Evolutionary conservation across 208 protist species (phyloP).

Genomic region (Acanthamoeba castellanii): DNA sequence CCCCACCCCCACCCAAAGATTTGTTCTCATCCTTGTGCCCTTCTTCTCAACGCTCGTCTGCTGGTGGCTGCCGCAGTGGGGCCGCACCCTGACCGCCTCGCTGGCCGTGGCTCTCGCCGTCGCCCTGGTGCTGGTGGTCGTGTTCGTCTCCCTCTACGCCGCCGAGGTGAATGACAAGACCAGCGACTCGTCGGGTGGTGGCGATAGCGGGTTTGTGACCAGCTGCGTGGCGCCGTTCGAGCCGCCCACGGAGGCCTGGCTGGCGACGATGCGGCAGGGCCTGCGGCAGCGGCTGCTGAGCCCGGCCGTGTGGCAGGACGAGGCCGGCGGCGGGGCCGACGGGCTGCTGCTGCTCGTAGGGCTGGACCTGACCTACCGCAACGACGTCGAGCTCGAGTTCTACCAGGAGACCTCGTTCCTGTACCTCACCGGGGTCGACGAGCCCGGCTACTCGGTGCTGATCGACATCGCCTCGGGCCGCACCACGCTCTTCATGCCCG

Average conservation of each 20-base stretch:
- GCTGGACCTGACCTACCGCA: conserved; percentile 55
- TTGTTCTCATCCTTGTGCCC: background rate
- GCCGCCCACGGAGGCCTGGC: conserved; percentile 40
- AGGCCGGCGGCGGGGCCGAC: conserved; percentile 6
- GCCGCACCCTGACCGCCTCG: background rate
- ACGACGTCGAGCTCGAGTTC: conserved; percentile 68
- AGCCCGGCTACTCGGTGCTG: conserved; percentile 25
- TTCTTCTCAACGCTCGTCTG: background rate
- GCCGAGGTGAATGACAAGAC: conserved; percentile 8
- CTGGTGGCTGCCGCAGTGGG: background rate
- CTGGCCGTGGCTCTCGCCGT: background rate
- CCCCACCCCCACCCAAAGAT: background rate
- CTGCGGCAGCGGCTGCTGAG: conserved; percentile 41
- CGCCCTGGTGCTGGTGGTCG: background rate
- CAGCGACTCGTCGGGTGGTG: background rate
- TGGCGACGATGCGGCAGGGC: conserved; percentile 9
- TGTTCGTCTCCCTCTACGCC: conserved; percentile 45
- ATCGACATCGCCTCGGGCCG: conserved; percentile 17
- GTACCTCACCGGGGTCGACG: conserved; percentile 66
- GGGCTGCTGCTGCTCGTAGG: conserved; percentile 20
- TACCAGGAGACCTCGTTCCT: conserved; percentile 67
- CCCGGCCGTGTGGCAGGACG: conserved; percentile 9
- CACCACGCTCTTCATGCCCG: conserved; percentile 59
- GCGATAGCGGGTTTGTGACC: conserved; percentile 11
- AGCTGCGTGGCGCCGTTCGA: conserved; percentile 47